Evolutionary conservation across 345 rosid genomes (phyloP).

Genomic region (Sisymbrium altissimum): DNA sequence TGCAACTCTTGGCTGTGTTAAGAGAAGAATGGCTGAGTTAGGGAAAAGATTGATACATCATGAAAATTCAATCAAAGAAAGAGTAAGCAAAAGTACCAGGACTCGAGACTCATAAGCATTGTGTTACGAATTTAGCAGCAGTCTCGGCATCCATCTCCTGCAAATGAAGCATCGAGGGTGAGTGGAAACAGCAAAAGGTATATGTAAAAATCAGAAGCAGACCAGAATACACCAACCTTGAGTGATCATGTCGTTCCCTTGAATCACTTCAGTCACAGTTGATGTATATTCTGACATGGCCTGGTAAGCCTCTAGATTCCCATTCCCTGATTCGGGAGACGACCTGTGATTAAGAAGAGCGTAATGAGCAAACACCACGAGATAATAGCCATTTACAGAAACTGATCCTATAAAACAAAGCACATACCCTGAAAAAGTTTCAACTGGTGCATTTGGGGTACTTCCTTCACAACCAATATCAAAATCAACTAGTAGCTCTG

Average conservation of each 20-base stretch:
- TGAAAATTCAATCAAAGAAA: too few relatives aligned
- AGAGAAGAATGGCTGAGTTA: too few relatives aligned
- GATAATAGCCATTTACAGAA: neutral
- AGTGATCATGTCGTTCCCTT: slow-evolving; percentile 35
- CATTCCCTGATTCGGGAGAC: slow-evolving; percentile 47
- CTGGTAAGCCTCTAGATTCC: slow-evolving; percentile 36
- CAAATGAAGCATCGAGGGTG: slow-evolving; percentile 17
- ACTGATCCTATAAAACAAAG: neutral
- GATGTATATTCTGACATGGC: slow-evolving; percentile 44
- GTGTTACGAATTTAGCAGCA: neutral
- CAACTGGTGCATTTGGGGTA: slow-evolving; percentile 9
- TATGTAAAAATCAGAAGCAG: neutral
- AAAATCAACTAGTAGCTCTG: slow-evolving; percentile 64
- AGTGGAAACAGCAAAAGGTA: neutral
- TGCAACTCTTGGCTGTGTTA: too few relatives aligned
- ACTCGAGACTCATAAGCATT: too few relatives aligned
- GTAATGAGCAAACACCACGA: slow-evolving; percentile 9
- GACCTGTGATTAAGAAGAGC: slow-evolving; percentile 34
- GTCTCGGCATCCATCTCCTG: slow-evolving; percentile 41
- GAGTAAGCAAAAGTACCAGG: too few relatives aligned
- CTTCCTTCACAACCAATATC: slow-evolving; percentile 56
- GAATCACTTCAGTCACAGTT: slow-evolving; percentile 39
- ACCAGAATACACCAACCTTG: slow-evolving; percentile 36
- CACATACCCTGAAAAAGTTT: slow-evolving; percentile 42
- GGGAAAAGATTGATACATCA: too few relatives aligned